phyloP scores from a whole-genome alignment of 805 yeast genomes.

The Suhomyces sp. region DNA sequence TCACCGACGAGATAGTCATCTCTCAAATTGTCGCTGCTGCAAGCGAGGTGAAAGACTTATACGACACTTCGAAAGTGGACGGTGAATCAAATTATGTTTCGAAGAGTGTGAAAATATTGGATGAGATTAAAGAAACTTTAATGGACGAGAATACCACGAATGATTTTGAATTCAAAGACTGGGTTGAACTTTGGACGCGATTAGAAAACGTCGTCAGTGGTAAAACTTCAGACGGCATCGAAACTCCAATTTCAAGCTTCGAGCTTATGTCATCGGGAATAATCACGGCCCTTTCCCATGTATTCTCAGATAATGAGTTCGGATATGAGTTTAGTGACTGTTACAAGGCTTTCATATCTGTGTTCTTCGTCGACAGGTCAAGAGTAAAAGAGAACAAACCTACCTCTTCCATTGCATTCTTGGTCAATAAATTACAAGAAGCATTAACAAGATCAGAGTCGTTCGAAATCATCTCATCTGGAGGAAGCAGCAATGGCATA shows the following conservation, averaged over 20 bases:
- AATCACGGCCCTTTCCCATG: constrained; percentile 38
- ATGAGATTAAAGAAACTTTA: constrained; percentile 11
- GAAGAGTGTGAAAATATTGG: constrained; percentile 16
- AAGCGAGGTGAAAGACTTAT: constrained; percentile 25
- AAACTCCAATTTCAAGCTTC: constrained; percentile 56
- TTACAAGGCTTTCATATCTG: constrained; percentile 42
- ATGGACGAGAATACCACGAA: constrained; percentile 4
- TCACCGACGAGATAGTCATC: constrained; percentile 15
- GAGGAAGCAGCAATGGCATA: constrained; percentile 14
- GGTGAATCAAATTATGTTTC: constrained; percentile 10
- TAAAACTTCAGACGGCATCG: constrained; percentile 6
- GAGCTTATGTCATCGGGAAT: constrained; percentile 72
- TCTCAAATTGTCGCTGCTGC: constrained; percentile 14
- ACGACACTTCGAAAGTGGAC: constrained; percentile 18
- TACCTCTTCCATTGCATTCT: constrained; percentile 30
- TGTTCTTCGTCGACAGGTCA: constrained; percentile 26
- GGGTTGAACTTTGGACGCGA: constrained; percentile 24
- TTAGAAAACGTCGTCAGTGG: constrained; percentile 17
- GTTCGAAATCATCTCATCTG: constrained; percentile 60
- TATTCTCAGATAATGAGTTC: constrained; percentile 27
- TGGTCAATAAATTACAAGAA: constrained; percentile 65
- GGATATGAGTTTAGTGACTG: constrained; percentile 32
- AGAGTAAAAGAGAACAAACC: neutral
- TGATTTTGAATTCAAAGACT: constrained; percentile 32
- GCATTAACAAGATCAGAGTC: constrained; percentile 70